Conservation (phyloP, 352 stramenopile genomes). For the Pilasporangium apinafurcum region DNA sequence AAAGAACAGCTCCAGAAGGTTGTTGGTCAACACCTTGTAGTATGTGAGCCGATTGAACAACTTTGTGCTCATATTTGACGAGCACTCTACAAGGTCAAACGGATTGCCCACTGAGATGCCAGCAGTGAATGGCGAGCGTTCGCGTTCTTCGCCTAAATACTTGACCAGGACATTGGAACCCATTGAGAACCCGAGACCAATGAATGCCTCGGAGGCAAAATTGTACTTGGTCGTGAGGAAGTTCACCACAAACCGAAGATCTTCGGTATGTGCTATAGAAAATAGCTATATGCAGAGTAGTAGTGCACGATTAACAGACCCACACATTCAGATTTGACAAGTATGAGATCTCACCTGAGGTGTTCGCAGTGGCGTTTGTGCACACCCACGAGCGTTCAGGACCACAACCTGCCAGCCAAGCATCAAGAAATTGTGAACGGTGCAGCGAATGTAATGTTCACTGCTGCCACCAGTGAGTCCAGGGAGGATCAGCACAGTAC, state of each 20-base stretch:
- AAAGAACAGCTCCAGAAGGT: conserved; percentile 65
- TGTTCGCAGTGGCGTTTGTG: conserved; percentile 24
- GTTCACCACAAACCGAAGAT: conserved; percentile 36
- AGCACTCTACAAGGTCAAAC: conserved; percentile 54
- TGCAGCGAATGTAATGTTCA: conserved; percentile 69
- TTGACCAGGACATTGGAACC: conserved; percentile 77
- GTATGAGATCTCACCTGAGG: not conserved
- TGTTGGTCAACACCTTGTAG: conserved; percentile 46
- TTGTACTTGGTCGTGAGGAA: conserved; percentile 32
- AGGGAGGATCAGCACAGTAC: conserved; percentile 54
- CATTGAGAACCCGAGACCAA: conserved; percentile 70
- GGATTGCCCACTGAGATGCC: conserved; percentile 69
- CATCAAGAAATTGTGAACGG: conserved; percentile 18
- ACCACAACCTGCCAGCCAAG: conserved; percentile 38
- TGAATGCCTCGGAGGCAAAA: conserved; percentile 33
- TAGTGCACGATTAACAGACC: too few species aligned
- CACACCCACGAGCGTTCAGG: conserved; percentile 38
- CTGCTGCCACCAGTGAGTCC: conserved; percentile 59
- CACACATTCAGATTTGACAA: too few species aligned
- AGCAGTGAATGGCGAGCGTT: conserved; percentile 28
- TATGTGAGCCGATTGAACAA: conserved; percentile 61
- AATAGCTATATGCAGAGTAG: too few species aligned
- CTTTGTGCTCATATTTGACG: conserved; percentile 31
- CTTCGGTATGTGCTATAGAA: conserved; percentile 41
- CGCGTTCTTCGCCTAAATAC: conserved; percentile 61